phyloP scores from a whole-genome alignment of 176 grass and related monocot species.

The Cymbopogon citratus region DNA sequence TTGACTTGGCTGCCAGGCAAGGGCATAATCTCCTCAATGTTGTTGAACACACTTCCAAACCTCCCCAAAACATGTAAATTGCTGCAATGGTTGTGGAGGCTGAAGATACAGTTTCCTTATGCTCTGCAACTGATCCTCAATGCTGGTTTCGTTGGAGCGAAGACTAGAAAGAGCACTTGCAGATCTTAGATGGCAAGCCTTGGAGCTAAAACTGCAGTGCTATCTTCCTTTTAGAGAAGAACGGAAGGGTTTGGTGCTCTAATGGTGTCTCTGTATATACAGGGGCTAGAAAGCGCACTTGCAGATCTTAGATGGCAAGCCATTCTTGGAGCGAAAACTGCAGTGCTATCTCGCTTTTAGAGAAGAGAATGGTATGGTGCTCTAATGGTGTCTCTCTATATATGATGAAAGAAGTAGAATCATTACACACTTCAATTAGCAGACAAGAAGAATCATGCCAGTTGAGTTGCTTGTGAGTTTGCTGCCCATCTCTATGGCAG shows the following conservation, averaged over 20 bases:
- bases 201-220: background rate
- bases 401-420: slow-evolving; percentile 31
- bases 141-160: no score
- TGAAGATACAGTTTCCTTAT: no score
- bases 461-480: background rate
- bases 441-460: slow-evolving; percentile 21
- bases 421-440: background rate
- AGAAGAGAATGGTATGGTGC: background rate
- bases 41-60: no score
- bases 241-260: background rate
- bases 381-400: slow-evolving; percentile 21
- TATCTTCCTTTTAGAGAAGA: background rate
- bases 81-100: no score
- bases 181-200: slow-evolving; percentile 1
- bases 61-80: no score
- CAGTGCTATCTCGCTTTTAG: background rate
- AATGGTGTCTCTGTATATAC: slow-evolving; percentile 26
- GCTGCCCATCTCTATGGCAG: background rate
- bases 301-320: slow-evolving; percentile 20
- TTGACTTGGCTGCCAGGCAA: no score
- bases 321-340: background rate
- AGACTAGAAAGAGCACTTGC: no score
- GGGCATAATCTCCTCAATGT: no score
- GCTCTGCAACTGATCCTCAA: no score
- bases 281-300: slow-evolving; percentile 21